These are phyloP conservation scores for Fusarium annulatum DNA, from an alignment of 2,329 filamentous ascomycete species.

Conservation along the genomic window DNA sequence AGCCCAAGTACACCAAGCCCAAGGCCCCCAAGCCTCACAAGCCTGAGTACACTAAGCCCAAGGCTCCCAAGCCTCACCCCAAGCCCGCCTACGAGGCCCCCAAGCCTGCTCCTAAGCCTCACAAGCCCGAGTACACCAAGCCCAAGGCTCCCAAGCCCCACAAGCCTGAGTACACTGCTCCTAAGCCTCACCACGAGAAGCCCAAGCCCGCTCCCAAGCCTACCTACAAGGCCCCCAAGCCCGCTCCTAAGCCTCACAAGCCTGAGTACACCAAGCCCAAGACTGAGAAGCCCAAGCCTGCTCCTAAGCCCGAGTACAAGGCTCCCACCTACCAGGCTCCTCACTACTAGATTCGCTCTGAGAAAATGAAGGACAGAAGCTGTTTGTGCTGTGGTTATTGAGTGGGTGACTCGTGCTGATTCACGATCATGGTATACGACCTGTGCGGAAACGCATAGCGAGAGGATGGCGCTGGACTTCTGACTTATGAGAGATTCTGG, in stretches of 20 bases:
- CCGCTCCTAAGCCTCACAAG: neutral
- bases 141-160: neutral
- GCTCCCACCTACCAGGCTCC: neutral
- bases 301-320: constrained; percentile 1
- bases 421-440: neutral
- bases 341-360: neutral
- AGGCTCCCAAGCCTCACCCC: neutral
- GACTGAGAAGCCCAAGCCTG: neutral
- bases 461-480: neutral
- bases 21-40: neutral
- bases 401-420: neutral
- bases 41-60: neutral
- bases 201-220: neutral
- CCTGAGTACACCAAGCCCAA: neutral
- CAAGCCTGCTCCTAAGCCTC: neutral
- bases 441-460: neutral
- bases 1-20: neutral
- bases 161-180: neutral
- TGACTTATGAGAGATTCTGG: neutral
- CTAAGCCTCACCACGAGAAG: neutral
- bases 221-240: neutral
- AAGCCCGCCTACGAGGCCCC: neutral
- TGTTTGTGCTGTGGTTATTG: neutral
- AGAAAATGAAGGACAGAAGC: neutral
- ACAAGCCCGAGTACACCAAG: neutral